A percentile compares a stretch with the other conserved stretches of the same genome.
phyloP scores from a whole-genome alignment of 495 filamentous ascomycete genomes.

The Xylaria nigripes region DNA sequence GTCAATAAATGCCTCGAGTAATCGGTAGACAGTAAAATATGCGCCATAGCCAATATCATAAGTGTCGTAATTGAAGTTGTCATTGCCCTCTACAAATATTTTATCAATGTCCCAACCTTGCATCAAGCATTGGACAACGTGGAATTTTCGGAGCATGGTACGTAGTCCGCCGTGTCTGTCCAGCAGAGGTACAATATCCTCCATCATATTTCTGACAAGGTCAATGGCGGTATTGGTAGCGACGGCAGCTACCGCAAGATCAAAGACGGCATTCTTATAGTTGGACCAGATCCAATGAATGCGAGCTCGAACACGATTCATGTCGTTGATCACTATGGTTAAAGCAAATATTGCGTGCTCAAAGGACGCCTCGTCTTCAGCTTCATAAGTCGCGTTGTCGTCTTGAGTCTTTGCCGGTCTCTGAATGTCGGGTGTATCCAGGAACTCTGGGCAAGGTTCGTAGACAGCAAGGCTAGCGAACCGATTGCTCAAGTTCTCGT shows the following conservation, averaged over 20 bases:
- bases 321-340: slow-evolving; percentile 18
- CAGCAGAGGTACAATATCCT: slow-evolving; percentile 28
- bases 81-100: background rate
- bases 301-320: slow-evolving; percentile 13
- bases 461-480: slow-evolving; percentile 28
- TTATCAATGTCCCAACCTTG: slow-evolving; percentile 11
- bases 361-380: slow-evolving; percentile 19
- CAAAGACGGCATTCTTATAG: slow-evolving; percentile 22
- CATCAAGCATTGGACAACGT: slow-evolving; percentile 15
- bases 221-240: slow-evolving; percentile 36
- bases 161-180: slow-evolving; percentile 17
- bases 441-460: slow-evolving; percentile 32
- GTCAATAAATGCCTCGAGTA: slow-evolving; percentile 17
- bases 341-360: slow-evolving; percentile 21
- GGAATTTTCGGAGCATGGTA: slow-evolving; percentile 19
- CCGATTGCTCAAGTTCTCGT: slow-evolving; percentile 17
- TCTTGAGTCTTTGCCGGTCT: slow-evolving; percentile 2
- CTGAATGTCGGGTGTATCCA: slow-evolving; percentile 24
- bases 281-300: slow-evolving; percentile 21
- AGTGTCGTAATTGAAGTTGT: slow-evolving; percentile 23
- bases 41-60: slow-evolving; percentile 27
- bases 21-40: slow-evolving; percentile 15
- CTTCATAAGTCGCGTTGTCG: slow-evolving; percentile 24
- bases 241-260: slow-evolving; percentile 31
- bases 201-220: slow-evolving; percentile 28